A percentile compares a stretch with the other conserved stretches of the same genome.
Evolutionary conservation across 441 rosid genomes (phyloP).

Genomic region (California macrophylla): DNA sequence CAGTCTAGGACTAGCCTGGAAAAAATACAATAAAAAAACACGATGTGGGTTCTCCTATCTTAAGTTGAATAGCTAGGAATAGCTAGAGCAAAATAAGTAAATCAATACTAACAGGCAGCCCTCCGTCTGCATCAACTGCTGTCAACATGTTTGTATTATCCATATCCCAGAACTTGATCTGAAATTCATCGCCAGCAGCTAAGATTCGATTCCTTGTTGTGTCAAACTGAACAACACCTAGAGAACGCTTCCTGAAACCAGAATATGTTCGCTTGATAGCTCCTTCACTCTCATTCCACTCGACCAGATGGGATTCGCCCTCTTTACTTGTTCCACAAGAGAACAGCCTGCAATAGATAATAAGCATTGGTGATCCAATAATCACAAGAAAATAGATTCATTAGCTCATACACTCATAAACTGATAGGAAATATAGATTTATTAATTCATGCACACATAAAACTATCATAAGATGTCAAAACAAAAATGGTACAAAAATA

Average conservation of each 20-base stretch:
- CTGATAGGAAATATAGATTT: background rate
- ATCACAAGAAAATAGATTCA: slow-evolving; percentile 1
- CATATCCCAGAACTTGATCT: slow-evolving; percentile 67
- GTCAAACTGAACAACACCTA: slow-evolving; percentile 61
- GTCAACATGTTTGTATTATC: slow-evolving; percentile 41
- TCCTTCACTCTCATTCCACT: slow-evolving; percentile 87
- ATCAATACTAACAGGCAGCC: slow-evolving; percentile 42
- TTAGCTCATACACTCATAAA: too few relatives aligned
- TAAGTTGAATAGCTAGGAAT: background rate
- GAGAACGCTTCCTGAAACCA: slow-evolving; percentile 62
- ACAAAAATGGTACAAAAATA: background rate
- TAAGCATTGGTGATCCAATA: slow-evolving; percentile 10
- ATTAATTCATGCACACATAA: background rate
- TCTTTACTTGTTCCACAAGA: slow-evolving; percentile 74
- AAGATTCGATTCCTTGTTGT: slow-evolving; percentile 59
- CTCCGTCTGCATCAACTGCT: slow-evolving; percentile 56
- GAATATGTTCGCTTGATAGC: slow-evolving; percentile 46
- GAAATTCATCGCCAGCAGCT: slow-evolving; percentile 68
- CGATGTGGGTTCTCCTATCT: slow-evolving; percentile 9
- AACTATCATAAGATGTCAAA: too few relatives aligned
- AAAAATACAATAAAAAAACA: background rate
- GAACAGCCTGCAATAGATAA: slow-evolving; percentile 38
- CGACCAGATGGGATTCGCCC: slow-evolving; percentile 66
- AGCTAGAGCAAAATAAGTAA: background rate
- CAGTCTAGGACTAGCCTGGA: slow-evolving; percentile 69